Conservation (phyloP, 768 basidiomycete genomes). For the Thelephora aurantiotincta region DNA sequence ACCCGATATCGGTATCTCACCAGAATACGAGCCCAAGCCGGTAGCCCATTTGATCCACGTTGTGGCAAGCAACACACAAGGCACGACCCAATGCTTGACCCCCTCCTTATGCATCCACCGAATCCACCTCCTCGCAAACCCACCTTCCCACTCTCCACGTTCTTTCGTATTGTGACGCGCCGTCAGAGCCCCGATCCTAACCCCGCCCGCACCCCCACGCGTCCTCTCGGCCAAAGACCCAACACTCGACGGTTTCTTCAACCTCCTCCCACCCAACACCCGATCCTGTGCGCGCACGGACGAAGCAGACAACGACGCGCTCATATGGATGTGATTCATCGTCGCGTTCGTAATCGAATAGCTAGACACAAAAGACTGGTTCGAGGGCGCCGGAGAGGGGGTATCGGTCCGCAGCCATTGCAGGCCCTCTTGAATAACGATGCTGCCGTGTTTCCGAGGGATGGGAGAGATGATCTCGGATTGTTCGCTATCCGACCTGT, state of each 20-base stretch:
- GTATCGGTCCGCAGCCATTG: constrained; percentile 43
- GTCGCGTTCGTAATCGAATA: background rate
- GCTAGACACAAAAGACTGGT: constrained; percentile 6
- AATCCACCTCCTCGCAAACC: constrained; percentile 50
- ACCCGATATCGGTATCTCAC: constrained; percentile 23
- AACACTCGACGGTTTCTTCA: constrained; percentile 22
- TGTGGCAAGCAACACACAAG: constrained; percentile 36
- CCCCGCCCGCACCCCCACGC: constrained; percentile 14
- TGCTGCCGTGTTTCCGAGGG: constrained; percentile 44
- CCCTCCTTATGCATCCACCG: constrained; percentile 69
- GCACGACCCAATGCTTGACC: constrained; percentile 45
- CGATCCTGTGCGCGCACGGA: constrained; percentile 15
- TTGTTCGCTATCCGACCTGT: constrained; percentile 18
- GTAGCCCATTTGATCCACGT: constrained; percentile 52
- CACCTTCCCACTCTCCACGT: constrained; percentile 14
- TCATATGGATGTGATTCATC: no score
- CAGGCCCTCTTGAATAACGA: constrained; percentile 44
- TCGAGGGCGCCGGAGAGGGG: constrained; percentile 33
- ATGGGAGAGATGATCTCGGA: constrained; percentile 47
- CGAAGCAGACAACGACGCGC: constrained; percentile 30
- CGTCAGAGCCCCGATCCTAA: constrained; percentile 1
- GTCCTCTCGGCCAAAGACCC: constrained; percentile 26
- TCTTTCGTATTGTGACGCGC: constrained; percentile 6
- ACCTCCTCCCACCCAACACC: constrained; percentile 1
- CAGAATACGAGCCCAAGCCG: constrained; percentile 72